These are phyloP conservation scores for Arthrobotrys iridis DNA, from an alignment of 2,329 filamentous ascomycete genomes.

Conservation along the genomic window DNA sequence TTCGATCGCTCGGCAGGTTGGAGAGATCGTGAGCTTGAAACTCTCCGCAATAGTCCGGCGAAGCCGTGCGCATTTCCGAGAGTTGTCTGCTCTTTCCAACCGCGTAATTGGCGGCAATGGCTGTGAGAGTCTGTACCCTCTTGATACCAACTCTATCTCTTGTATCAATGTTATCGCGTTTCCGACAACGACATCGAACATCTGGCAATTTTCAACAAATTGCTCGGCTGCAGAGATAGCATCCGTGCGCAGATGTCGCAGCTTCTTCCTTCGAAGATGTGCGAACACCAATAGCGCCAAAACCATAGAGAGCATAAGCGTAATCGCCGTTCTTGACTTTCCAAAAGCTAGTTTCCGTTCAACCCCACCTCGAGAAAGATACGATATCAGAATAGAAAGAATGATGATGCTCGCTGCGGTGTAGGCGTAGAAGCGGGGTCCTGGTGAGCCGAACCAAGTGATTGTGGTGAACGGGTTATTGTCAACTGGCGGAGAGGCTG, in stretches of 20 bases:
- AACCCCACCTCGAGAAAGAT: constrained; percentile 60
- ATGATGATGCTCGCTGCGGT: constrained; percentile 57
- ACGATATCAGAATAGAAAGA: constrained; percentile 56
- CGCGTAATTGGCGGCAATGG: constrained; percentile 87
- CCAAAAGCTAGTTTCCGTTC: constrained; percentile 67
- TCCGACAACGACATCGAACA: constrained; percentile 79
- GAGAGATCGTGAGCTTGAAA: constrained; percentile 75
- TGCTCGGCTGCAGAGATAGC: constrained; percentile 74
- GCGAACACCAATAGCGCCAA: constrained; percentile 73
- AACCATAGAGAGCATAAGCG: constrained; percentile 65
- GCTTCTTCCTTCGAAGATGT: constrained; percentile 80
- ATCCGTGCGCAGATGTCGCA: constrained; percentile 79
- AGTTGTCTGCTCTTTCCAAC: constrained; percentile 83
- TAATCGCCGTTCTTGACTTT: constrained; percentile 67
- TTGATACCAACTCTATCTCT: constrained; percentile 93
- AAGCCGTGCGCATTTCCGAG: constrained; percentile 80
- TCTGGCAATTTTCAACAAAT: constrained; percentile 78
- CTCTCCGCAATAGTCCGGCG: constrained; percentile 78
- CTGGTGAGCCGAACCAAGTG: constrained; percentile 47
- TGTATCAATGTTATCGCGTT: constrained; percentile 84
- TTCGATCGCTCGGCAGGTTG: constrained; percentile 75
- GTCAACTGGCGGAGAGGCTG: background rate
- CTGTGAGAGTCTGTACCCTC: constrained; percentile 90
- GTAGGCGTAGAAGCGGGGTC: constrained; percentile 47
- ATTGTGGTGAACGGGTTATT: constrained; percentile 30